Base-by-base conservation (phyloP, 2,329 filamentous ascomycete species). In the Xylaria polymorpha region DNA sequence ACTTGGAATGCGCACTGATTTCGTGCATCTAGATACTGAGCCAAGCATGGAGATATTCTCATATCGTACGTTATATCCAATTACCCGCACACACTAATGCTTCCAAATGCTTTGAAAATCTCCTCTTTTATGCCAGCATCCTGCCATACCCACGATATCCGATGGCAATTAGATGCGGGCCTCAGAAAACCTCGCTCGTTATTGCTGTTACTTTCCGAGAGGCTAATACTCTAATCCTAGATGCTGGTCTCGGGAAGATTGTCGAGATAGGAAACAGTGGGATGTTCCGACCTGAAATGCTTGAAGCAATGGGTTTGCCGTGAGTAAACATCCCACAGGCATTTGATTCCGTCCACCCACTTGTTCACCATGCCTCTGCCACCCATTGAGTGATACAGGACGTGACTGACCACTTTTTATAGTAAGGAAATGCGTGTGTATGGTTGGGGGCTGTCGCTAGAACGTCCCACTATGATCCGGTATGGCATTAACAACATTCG, bases 281-380 rank as follows among this genome's bases (percentile, higher is more conserved):
- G 73, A 98, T 99, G 94, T 99, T 99, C 89, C 87, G 96, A 74
- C 94, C 96, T 1, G 96, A 99, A 83, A 98, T 98, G 94, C 82
- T 98, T 78, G 92, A 97, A 82, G 86, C 94, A 3, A 97, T 98
- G 94, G 94, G 94, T 48, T 82, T 98, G 78, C 95, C 95, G 60
- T 68, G 53, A 58, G 66, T 68, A 64, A 43, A 50, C 15, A 29
- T 51, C 43, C 32, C 20, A 57, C 15, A 12, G 14, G 32, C 41
- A 53, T 35, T 56, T 46, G 18, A 29, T 61, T n/a, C 63, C 50
- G 25, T 48, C 32, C 46, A 10, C 12, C 51, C 18, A 12, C 35
- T 37, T 1, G 7, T 2, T 37, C 35, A 9, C 35, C 35, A 37
- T 4, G 35, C n/a, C 25, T 48, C 32, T 25, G 14, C 15, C 41